Evolutionary conservation across 192 early-diverging fungal species (phyloP).

Genomic region (Coemansia sp.): DNA sequence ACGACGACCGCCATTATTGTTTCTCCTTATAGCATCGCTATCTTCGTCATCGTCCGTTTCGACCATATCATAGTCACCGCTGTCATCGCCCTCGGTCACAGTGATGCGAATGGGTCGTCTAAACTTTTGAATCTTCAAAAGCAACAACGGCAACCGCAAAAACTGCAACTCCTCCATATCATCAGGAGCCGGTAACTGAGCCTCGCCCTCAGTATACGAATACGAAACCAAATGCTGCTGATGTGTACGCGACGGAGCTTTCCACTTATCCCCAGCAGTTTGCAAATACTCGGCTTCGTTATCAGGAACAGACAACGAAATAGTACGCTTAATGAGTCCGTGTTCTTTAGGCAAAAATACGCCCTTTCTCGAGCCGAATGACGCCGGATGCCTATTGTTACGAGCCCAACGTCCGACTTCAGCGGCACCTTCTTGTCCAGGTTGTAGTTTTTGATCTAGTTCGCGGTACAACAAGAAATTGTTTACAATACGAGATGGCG

Average conservation of each 20-base stretch:
- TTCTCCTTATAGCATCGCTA: background rate
- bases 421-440: constrained; percentile 42
- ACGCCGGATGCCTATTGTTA: background rate
- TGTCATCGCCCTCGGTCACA: constrained; percentile 23
- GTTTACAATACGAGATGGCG: constrained; percentile 79
- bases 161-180: constrained; percentile 47
- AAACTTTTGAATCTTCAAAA: constrained; percentile 45
- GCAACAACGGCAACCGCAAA: constrained; percentile 26
- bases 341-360: constrained; percentile 57
- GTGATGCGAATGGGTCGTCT: constrained; percentile 34
- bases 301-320: constrained; percentile 68
- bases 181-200: constrained; percentile 24
- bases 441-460: constrained; percentile 60
- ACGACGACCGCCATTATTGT: background rate
- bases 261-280: constrained; percentile 3
- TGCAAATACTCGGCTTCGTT: constrained; percentile 38
- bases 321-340: constrained; percentile 79
- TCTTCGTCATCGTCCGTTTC: constrained; percentile 32
- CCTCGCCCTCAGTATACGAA: constrained; percentile 29
- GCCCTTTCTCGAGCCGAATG: constrained; percentile 25
- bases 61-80: constrained; percentile 22
- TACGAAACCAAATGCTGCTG: constrained; percentile 51
- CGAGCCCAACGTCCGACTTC: constrained; percentile 19
- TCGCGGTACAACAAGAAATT: constrained; percentile 86
- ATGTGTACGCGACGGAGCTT: constrained; percentile 17